Evolutionary conservation across 768 basidiomycete genomes (phyloP).

Genomic region (Tephrocybe rancida): DNA sequence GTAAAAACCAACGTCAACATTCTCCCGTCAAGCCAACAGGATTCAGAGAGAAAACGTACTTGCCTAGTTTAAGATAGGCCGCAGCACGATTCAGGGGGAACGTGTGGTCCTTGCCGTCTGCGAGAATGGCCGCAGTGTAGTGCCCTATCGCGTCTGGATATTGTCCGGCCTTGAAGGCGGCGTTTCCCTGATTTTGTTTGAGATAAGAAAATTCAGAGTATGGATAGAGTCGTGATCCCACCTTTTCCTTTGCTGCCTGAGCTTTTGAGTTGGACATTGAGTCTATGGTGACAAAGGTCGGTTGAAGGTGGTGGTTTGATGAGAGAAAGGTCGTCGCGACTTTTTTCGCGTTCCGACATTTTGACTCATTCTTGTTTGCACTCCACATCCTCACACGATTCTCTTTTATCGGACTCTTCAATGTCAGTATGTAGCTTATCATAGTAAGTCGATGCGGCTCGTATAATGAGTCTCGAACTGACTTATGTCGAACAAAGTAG

Average conservation of each 20-base stretch:
- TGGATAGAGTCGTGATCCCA: not conserved
- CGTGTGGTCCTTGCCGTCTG: slow-evolving; percentile 71
- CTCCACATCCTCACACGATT: no score
- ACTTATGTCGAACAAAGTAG: no score
- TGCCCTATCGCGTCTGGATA: slow-evolving; percentile 82
- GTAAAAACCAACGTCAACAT: slow-evolving; percentile 14
- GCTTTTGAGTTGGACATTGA: slow-evolving; percentile 12
- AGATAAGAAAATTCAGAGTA: not conserved
- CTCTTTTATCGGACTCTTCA: no score
- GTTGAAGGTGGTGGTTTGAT: no score
- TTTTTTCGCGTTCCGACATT: no score
- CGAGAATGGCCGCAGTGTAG: slow-evolving; percentile 80
- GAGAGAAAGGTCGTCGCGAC: no score
- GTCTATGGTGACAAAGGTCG: no score
- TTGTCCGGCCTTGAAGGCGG: slow-evolving; percentile 80
- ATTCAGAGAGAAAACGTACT: slow-evolving; percentile 61
- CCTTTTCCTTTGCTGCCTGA: slow-evolving; percentile 19
- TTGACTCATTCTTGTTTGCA: no score
- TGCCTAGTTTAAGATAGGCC: slow-evolving; percentile 92
- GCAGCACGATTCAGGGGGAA: slow-evolving; percentile 88
- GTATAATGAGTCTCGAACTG: no score
- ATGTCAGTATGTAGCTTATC: no score
- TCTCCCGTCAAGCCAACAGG: slow-evolving; percentile 11
- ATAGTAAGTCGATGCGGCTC: no score
- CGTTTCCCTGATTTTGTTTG: slow-evolving; percentile 66